Evolutionary conservation across 352 stramenopile genomes (phyloP), one percentile per base, ranked within the genome.

Genomic region (Phytophthora pluvialis): DNA sequence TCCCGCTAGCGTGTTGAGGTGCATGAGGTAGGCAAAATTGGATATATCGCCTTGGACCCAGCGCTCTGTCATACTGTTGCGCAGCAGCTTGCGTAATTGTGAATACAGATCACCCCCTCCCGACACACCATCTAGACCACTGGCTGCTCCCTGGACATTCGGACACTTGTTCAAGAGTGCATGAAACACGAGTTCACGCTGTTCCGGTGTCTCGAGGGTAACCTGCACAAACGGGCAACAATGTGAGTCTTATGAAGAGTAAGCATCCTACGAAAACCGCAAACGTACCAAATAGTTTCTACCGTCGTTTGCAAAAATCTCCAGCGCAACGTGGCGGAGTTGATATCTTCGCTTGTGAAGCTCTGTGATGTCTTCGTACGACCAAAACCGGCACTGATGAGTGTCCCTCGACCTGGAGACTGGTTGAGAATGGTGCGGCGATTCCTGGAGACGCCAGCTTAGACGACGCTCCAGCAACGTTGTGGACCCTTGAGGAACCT

Each of bases 11-110:
- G 95, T 97, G 73, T 99, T 99, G 32, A 99, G 82, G 63, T 98
- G 89, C 70, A 98, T 97, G 25, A 99, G 76, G 64, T 99, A 99
- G 51, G 98, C 97, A 60, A 99, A 99, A 40, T 93, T 94, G 8
- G 86, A 83, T 45, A 94, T 86, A 38, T 89, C 78, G 3, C 80
- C 77, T 26, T 76, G 48, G 13, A 93, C 77, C 86, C 86, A 94
- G 5, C 84, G 81, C 77, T 91, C 80, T 3, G 82, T 90, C 80
- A 94, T 90, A 39, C 69, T 91, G 32, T 93, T 89, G 21, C 83
- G 78, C 21, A 93, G 48, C 4, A 92, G 28, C 63, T 91, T 92
- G 11, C 72, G 67, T 15, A 92, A 48, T 26, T 92, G 83, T 2
- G 83, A 89, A 62, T 89, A 89, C 40, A 92, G 58, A 53, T 90